Conservation (phyloP, 257 asterid species). For the Nicotiana undulata region DNA sequence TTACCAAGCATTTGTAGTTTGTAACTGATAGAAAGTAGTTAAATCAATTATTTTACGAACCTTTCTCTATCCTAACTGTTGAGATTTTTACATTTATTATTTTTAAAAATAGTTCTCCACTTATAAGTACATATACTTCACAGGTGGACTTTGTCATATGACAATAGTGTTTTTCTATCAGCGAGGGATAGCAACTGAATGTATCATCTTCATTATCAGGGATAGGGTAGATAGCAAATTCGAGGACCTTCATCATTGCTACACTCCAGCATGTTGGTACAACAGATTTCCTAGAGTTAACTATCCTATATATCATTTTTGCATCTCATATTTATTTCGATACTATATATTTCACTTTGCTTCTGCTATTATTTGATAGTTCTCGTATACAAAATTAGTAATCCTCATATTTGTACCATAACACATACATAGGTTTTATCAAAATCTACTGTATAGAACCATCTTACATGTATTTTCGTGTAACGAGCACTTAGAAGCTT, state of each 20-base stretch:
- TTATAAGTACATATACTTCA: too few relatives aligned
- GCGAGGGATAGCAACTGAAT: too few relatives aligned
- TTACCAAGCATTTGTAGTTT: too few relatives aligned
- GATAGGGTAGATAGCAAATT: not conserved
- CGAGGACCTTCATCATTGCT: not conserved
- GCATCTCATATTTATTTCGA: not conserved
- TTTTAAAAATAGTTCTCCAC: too few relatives aligned
- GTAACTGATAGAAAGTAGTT: too few relatives aligned
- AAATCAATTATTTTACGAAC: too few relatives aligned
- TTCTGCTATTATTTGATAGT: not conserved
- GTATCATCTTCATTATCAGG: not conserved
- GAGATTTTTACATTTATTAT: too few relatives aligned
- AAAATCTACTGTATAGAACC: not conserved
- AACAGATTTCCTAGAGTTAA: not conserved
- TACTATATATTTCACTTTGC: not conserved
- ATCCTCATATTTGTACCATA: not conserved
- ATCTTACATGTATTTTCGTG: not conserved
- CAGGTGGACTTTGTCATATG: too few relatives aligned
- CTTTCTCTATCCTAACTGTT: too few relatives aligned
- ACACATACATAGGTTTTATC: not conserved
- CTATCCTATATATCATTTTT: too few relatives aligned
- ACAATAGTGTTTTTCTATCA: too few relatives aligned
- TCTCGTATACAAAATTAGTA: too few relatives aligned
- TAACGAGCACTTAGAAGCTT: not conserved
- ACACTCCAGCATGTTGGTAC: not conserved